Conservation (phyloP, 345 rosid genomes). For the Laguncularia racemosa region DNA sequence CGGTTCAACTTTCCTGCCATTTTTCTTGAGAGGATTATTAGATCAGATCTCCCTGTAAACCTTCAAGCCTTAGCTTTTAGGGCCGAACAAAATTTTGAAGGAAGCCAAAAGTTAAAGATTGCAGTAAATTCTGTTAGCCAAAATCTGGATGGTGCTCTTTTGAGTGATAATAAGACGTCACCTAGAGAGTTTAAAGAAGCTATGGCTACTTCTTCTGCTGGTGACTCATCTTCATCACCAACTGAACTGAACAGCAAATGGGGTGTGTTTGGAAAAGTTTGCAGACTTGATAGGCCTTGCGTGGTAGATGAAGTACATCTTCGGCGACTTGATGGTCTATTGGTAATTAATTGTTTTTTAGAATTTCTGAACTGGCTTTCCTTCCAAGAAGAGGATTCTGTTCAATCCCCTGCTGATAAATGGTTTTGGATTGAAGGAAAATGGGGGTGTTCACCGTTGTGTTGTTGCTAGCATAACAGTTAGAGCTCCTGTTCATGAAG, state of each 20-base stretch:
- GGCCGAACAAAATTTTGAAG: constrained; percentile 54
- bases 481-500: constrained; percentile 90
- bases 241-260: constrained; percentile 55
- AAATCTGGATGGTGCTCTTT: constrained; percentile 22
- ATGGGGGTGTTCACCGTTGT: constrained; percentile 94
- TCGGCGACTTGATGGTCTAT: constrained; percentile 87
- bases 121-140: constrained; percentile 23
- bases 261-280: constrained; percentile 77
- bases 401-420: constrained; percentile 26
- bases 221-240: constrained; percentile 29
- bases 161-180: constrained; percentile 17
- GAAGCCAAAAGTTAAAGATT: constrained; percentile 27
- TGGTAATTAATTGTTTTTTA: constrained; percentile 48
- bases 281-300: constrained; percentile 71
- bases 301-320: constrained; percentile 94
- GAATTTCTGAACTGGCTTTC: constrained; percentile 15
- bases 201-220: constrained; percentile 28
- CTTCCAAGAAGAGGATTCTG: constrained; percentile 8
- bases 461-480: constrained; percentile 93
- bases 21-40: constrained; percentile 85
- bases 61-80: constrained; percentile 77
- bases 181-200: constrained; percentile 24
- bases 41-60: constrained; percentile 93
- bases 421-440: constrained; percentile 60
- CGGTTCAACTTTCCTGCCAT: constrained; percentile 91